phyloP scores from a whole-genome alignment of 2,329 filamentous ascomycete genomes.

The Talaromyces sp. region DNA sequence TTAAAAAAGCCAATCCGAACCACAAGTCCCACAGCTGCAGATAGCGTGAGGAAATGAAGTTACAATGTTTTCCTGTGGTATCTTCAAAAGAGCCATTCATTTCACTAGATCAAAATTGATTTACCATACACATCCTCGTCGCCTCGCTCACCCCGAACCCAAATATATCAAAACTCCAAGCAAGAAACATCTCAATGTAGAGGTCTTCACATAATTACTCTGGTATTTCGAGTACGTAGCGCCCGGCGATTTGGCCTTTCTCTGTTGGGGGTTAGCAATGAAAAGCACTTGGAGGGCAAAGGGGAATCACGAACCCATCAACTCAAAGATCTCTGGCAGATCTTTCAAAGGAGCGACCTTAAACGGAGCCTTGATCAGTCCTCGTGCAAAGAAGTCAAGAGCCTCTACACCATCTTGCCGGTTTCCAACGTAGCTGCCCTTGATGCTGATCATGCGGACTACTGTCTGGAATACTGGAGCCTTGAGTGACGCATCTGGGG shows the following conservation, averaged over 20 bases:
- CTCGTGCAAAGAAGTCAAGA: conserved; percentile 82
- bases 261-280: conserved; percentile 32
- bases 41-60: no score
- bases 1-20: no score
- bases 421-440: conserved; percentile 92
- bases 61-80: no score
- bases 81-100: no score
- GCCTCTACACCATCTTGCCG: conserved; percentile 85
- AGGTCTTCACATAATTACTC: conserved; percentile 23
- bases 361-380: conserved; percentile 83
- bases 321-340: conserved; percentile 74
- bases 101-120: no score
- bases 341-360: conserved; percentile 82
- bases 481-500: conserved; percentile 74
- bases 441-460: conserved; percentile 86
- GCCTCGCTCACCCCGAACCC: no score
- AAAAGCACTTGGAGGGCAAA: background rate
- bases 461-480: conserved; percentile 91
- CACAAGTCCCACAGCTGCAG: no score
- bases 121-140: no score
- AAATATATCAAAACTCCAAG: no score
- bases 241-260: conserved; percentile 45
- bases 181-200: no score
- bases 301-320: conserved; percentile 57
- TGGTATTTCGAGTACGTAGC: conserved; percentile 50